phyloP scores from a whole-genome alignment of 345 rosid species.

The Sonneratia alba region DNA sequence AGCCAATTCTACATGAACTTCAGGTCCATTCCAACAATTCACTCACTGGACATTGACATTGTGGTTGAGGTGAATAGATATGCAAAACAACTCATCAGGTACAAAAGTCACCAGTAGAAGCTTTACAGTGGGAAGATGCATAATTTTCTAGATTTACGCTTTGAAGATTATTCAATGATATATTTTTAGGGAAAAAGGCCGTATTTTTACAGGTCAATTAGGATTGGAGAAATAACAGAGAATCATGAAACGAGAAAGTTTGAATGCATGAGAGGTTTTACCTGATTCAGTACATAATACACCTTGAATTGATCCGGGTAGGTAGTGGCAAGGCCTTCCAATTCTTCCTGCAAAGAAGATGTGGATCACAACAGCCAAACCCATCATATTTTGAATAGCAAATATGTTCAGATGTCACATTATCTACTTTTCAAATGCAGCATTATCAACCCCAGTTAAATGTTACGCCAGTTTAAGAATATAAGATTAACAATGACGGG shows the following conservation, averaged over 20 bases:
- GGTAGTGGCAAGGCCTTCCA: constrained; percentile 56
- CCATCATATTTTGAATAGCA: background rate
- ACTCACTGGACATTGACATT: background rate
- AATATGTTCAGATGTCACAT: background rate
- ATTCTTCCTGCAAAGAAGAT: constrained; percentile 52
- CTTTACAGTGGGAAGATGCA: background rate
- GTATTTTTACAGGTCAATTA: background rate
- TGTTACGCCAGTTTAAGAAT: background rate
- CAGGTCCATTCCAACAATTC: background rate
- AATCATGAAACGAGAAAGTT: background rate
- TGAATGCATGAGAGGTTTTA: constrained; percentile 13
- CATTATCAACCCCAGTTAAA: background rate
- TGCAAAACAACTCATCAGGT: background rate
- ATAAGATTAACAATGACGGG: background rate
- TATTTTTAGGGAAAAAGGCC: background rate
- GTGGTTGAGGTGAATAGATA: background rate
- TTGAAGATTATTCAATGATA: background rate
- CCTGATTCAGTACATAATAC: constrained; percentile 92
- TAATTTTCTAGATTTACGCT: background rate
- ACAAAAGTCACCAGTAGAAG: background rate
- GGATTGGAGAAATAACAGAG: background rate
- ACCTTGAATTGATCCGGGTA: constrained; percentile 62
- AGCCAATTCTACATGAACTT: background rate
- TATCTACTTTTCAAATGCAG: background rate
- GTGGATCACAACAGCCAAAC: background rate